Evolutionary conservation across 2,329 filamentous ascomycete species (phyloP).

Genomic region (Penicillium thymicola): DNA sequence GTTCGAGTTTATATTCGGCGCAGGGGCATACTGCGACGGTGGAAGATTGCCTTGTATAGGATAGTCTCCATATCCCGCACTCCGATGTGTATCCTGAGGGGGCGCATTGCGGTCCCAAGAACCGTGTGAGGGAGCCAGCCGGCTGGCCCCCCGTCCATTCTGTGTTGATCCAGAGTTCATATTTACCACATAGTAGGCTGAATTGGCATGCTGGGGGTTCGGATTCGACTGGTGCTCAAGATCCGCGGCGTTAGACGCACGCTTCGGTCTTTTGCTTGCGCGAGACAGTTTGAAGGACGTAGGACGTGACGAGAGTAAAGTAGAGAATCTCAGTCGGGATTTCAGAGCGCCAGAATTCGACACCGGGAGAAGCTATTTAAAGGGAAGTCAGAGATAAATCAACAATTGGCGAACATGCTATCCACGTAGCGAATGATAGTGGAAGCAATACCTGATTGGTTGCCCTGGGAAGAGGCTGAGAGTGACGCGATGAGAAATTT

Average conservation of each 20-base stretch:
- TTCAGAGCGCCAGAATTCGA: neutral
- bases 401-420: neutral
- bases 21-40: neutral
- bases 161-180: neutral
- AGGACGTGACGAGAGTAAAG: neutral
- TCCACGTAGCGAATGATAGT: neutral
- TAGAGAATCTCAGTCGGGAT: neutral
- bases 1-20: neutral
- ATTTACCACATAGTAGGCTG: conserved; percentile 3
- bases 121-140: neutral
- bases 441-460: conserved; percentile 3
- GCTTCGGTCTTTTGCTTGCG: conserved; percentile 14
- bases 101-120: neutral
- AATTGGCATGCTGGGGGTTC: conserved; percentile 1
- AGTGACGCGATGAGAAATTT: neutral
- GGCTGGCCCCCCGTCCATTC: neutral
- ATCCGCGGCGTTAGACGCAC: conserved; percentile 6
- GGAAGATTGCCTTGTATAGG: neutral
- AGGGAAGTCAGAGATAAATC: neutral
- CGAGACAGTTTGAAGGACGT: conserved; percentile 14
- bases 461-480: neutral
- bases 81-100: neutral
- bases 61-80: neutral
- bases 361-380: neutral
- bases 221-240: neutral